Base-by-base conservation (phyloP, 2,329 filamentous ascomycete species). In the Ophiostoma populinum region DNA sequence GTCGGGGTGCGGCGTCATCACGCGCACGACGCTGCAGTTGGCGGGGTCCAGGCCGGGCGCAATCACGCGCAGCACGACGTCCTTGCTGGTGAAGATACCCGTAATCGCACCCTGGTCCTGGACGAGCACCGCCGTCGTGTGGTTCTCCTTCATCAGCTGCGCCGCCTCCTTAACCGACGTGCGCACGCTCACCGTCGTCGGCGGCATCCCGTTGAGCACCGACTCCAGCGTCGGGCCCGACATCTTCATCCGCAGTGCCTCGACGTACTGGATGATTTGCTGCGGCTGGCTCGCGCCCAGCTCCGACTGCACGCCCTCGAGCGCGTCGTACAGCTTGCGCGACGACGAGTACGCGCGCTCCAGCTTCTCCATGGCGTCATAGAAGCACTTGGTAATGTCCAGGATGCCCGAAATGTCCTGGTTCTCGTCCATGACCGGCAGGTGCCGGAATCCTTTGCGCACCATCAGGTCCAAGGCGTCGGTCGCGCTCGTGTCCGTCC, bases 371-470 rank as follows among this genome's bases (percentile, higher is more conserved):
- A 98, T 98, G 28, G 90, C 90, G 59, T 98, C 90, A 59, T 98
- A 98, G 58, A 98, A 98, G 60, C 90, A 98, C 60, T 95, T 98
- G 38, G 90, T 98, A 49, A 98, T 98, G 57, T 98, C 90, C 36
- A 98, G 64, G 46, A 98, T 86, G 63, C 90, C 90, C 7, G 86
- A 92, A 43, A 98, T 98, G 52, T 98, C 87, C 58, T 98, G 90
- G 56, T 98, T 95, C 63, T 98, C 90, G 57, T 98, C 90, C 90
- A 98, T 98, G 45, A 98, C 90, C 3, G 90, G 90, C 51, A 98
- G 58, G 62, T 98, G 90, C 47, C 90, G 75, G 65, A 98, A 98
- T 13, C 90, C 90, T 61, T 95, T 95, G 47, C 87, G 72, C 38
- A 98, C 90, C 90, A 98, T 98, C 39, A 95, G 67, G 56, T 98